Evolutionary conservation across 139 green algal species (phyloP), one percentile per base, ranked within the genome.

Genomic region (Chlorella vulgaris): DNA sequence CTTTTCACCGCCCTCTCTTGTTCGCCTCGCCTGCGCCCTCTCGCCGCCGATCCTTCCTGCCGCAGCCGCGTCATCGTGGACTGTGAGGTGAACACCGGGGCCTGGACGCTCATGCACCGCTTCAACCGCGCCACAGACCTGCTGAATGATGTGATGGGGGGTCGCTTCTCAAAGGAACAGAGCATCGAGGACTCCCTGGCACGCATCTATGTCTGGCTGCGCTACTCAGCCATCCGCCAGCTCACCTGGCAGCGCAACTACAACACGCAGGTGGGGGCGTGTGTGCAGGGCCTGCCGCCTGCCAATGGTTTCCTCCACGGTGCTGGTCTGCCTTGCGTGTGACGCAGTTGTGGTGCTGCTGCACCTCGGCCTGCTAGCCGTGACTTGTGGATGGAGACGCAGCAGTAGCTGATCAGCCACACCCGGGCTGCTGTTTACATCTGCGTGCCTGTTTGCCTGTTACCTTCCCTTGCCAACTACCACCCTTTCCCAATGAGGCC

Each of bases 161-260:
- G 86, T 21, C 29, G 68, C 0, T 71, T 63, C 26, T 65, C 21
- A 15, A 28, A 65, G 55, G 18, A 65, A 8, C 69, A 87, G 55
- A 87, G 93, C 47, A 55, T 87, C 18, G 83, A 92, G 13, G 87
- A 89, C 63, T 89, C 90, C 40, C 86, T 95, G 83, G 86, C 88
- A 2, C 84, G 84, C 79, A 88, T 99, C 74, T 98, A 95, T 85
- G 90, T 97, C 47, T 99, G 96, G 96, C 92, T 99, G 88, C 90
- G 97, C 38, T 99, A 97, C 92, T 93, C 85, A 63, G 71, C 92
- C 50, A 95, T 91, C 10, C 92, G 97, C 74, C 94, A 99, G 87
- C 93, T 99, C 38, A 98, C 96, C 19, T 99, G 96, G 96, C 98
- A 99, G 94, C 89, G 96, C 77, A 99, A 99, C 92, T 99, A 99